Percentiles rank a stretch among this genome's conserved stretches.
Evolutionary conservation across 2,329 filamentous ascomycete genomes (phyloP).

Genomic region (Hypoxylon sp.): DNA sequence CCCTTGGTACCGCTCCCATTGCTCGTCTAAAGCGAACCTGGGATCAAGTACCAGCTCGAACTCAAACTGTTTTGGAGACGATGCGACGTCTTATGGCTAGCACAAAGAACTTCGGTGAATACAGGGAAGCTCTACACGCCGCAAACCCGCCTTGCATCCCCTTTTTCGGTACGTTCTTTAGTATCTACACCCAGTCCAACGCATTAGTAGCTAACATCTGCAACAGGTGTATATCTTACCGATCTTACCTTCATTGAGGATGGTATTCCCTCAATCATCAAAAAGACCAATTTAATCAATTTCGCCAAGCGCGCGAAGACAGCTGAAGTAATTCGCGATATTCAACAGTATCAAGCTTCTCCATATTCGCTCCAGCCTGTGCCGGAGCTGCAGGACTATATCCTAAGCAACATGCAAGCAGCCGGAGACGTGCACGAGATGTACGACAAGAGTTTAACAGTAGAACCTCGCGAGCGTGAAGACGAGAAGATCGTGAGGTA

Average conservation of each 20-base stretch:
- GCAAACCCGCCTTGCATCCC: conserved; percentile 97
- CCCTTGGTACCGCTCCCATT: conserved; percentile 91
- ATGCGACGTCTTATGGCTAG: conserved; percentile 97
- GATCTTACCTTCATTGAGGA: conserved; percentile 99
- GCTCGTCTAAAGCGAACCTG: conserved; percentile 93
- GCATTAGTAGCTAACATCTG: too few relatives aligned
- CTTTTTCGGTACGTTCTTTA: conserved; percentile 86
- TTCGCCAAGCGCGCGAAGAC: conserved; percentile 98
- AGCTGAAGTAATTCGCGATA: conserved; percentile 96
- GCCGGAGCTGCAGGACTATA: conserved; percentile 93
- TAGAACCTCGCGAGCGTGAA: conserved; percentile 95
- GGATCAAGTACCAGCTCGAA: conserved; percentile 89
- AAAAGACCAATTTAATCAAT: conserved; percentile 96
- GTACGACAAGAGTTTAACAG: conserved; percentile 95
- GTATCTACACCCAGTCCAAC: not conserved
- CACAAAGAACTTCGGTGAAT: conserved; percentile 98
- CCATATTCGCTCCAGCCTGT: conserved; percentile 93
- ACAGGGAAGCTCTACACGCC: conserved; percentile 89
- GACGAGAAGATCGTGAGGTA: conserved; percentile 99
- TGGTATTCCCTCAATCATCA: conserved; percentile 94
- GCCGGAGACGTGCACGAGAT: conserved; percentile 98
- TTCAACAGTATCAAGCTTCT: conserved; percentile 98
- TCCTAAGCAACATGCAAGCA: conserved; percentile 93
- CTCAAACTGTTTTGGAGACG: conserved; percentile 79
- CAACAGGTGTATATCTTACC: conserved; percentile 90